phyloP scores from a whole-genome alignment of 1,284 basidiomycete species.

The Marasmius tenuissimus region DNA sequence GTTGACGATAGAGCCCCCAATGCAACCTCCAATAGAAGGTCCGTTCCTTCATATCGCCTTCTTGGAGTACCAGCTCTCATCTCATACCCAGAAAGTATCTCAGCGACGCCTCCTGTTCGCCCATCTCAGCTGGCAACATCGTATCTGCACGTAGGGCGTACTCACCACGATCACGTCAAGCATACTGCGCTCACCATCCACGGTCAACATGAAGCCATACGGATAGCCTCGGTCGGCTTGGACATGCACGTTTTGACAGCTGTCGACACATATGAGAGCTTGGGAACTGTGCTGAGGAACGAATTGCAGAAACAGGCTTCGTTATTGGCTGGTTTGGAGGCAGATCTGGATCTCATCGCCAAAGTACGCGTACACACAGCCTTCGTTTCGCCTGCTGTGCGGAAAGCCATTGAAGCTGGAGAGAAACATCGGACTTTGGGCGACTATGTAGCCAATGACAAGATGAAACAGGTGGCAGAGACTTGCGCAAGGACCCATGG shows the following conservation, averaged over 20 bases:
- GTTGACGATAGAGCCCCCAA: conserved; percentile 54
- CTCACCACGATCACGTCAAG: conserved; percentile 60
- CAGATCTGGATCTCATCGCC: conserved; percentile 68
- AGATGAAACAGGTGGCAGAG: conserved; percentile 79
- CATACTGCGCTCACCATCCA: conserved; percentile 51
- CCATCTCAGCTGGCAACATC: conserved; percentile 63
- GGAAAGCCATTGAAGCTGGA: conserved; percentile 67
- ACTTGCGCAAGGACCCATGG: conserved; percentile 73
- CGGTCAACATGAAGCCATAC: conserved; percentile 64
- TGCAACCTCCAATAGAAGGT: conserved; percentile 73
- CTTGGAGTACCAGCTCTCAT: not conserved
- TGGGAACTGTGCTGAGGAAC: conserved; percentile 50
- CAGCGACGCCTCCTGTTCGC: conserved; percentile 70
- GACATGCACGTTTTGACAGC: conserved; percentile 71
- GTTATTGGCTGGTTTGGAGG: conserved; percentile 60
- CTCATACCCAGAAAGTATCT: conserved; percentile 48
- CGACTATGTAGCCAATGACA: conserved; percentile 75
- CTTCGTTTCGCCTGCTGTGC: conserved; percentile 65
- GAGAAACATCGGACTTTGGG: conserved; percentile 66
- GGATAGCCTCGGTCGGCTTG: conserved; percentile 65
- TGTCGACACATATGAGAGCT: conserved; percentile 66
- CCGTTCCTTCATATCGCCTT: conserved; percentile 6
- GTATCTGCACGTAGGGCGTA: conserved; percentile 60
- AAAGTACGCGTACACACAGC: conserved; percentile 69
- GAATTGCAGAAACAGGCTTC: conserved; percentile 65